Conservation (phyloP, 2,329 filamentous ascomycete species). For the Rasamsonia emersonii region DNA sequence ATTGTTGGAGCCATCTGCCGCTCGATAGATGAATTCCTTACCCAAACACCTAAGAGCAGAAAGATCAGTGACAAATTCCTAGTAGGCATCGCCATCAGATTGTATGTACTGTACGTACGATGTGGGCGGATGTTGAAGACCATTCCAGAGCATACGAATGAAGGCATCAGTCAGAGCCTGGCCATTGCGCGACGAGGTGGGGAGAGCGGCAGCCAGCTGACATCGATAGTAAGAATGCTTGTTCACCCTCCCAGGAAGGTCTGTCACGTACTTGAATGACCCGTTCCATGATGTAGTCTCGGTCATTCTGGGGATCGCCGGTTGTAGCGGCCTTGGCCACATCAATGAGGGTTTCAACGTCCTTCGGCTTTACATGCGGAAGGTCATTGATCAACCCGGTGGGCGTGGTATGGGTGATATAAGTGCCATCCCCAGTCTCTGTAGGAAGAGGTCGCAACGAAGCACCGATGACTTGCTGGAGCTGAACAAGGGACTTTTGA, state of each 20-base stretch:
- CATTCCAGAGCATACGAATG: slow-evolving; percentile 47
- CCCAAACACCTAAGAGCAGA: slow-evolving; percentile 27
- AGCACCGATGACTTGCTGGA: slow-evolving; percentile 32
- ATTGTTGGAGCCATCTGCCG: slow-evolving; percentile 35
- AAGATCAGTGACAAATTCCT: not conserved
- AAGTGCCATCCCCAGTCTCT: slow-evolving; percentile 33
- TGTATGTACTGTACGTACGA: slow-evolving; percentile 28
- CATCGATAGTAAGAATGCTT: too few species aligned
- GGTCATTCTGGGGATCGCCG: slow-evolving; percentile 53
- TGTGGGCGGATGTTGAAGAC: slow-evolving; percentile 47
- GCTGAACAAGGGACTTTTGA: slow-evolving; percentile 26
- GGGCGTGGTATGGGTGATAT: slow-evolving; percentile 23
- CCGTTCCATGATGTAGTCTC: slow-evolving; percentile 52
- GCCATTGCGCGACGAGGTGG: slow-evolving; percentile 24
- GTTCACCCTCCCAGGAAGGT: too few species aligned
- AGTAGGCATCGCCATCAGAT: not conserved
- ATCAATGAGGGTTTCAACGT: slow-evolving; percentile 34
- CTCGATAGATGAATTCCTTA: slow-evolving; percentile 22
- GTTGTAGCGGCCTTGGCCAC: slow-evolving; percentile 34
- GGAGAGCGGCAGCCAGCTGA: slow-evolving; percentile 30
- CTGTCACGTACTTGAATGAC: slow-evolving; percentile 40
- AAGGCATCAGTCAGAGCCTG: slow-evolving; percentile 41
- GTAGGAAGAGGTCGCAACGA: slow-evolving; percentile 35
- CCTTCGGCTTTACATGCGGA: slow-evolving; percentile 38
- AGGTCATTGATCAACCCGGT: slow-evolving; percentile 38